phyloP scores from a whole-genome alignment of 2,329 filamentous ascomycete genomes.

The Zalaria sp. region DNA sequence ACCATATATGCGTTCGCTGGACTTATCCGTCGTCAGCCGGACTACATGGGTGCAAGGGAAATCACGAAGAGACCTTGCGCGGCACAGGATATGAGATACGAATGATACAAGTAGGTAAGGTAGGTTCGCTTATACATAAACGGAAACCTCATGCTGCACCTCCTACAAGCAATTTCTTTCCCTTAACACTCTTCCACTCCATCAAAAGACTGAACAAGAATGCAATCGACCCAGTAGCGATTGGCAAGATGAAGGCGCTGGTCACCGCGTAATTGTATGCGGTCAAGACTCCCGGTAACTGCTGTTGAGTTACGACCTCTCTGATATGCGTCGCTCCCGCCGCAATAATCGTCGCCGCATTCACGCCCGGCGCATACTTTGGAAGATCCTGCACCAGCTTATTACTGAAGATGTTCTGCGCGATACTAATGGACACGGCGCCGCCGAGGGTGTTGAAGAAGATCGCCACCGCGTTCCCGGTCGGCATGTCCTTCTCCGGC shows the following conservation, averaged over 20 bases:
- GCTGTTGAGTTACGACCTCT: conserved; percentile 18
- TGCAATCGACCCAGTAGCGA: conserved; percentile 39
- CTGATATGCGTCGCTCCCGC: conserved; percentile 30
- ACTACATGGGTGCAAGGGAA: too few relatives aligned
- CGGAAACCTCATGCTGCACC: not conserved
- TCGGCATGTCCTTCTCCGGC: conserved; percentile 37
- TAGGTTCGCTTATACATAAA: too few relatives aligned
- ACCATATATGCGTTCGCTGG: too few relatives aligned
- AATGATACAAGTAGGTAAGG: too few relatives aligned
- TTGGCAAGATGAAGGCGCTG: conserved; percentile 44
- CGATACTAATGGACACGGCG: conserved; percentile 16
- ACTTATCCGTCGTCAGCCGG: too few relatives aligned
- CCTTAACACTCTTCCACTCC: conserved; percentile 50
- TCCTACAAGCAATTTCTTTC: conserved; percentile 26
- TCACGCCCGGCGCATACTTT: conserved; percentile 23
- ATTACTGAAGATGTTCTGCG: conserved; percentile 34
- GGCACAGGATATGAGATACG: too few relatives aligned
- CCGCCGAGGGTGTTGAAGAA: conserved; percentile 18
- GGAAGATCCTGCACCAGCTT: conserved; percentile 41
- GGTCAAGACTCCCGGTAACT: conserved; percentile 38
- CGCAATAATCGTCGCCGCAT: conserved; percentile 21
- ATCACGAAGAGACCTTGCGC: too few relatives aligned
- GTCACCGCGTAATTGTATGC: conserved; percentile 52
- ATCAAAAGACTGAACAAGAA: conserved; percentile 41
- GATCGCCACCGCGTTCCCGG: conserved; percentile 16